Evolutionary conservation across 2,329 filamentous ascomycete genomes (phyloP).

Genomic region (Dactylonectria macrodidyma): DNA sequence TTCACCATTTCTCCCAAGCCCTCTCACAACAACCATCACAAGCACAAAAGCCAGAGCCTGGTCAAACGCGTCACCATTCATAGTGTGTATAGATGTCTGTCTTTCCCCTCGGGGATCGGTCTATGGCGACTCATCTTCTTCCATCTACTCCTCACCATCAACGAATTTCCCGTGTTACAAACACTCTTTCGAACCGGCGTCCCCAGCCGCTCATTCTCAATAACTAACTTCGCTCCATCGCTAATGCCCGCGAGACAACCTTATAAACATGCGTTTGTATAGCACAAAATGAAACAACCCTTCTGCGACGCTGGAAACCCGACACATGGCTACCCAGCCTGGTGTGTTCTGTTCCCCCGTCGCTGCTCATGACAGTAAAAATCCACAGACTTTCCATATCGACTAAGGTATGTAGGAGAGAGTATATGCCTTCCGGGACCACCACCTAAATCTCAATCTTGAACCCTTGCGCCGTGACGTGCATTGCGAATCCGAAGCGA

Average conservation of each 20-base stretch:
- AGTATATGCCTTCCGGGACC: constrained; percentile 42
- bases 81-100: constrained; percentile 13
- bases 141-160: constrained; percentile 22
- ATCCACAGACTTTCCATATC: constrained; percentile 42
- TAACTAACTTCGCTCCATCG: constrained; percentile 40
- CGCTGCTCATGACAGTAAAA: constrained; percentile 36
- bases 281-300: constrained; percentile 43
- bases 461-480: constrained; percentile 46
- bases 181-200: constrained; percentile 33
- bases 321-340: constrained; percentile 40
- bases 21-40: background rate
- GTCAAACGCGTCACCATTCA: constrained; percentile 17
- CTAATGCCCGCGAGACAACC: constrained; percentile 46
- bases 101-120: constrained; percentile 12
- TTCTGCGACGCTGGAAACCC: constrained; percentile 28
- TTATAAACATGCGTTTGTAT: constrained; percentile 46
- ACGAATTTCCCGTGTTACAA: constrained; percentile 30
- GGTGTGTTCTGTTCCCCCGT: constrained; percentile 33
- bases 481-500: constrained; percentile 27
- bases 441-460: constrained; percentile 44
- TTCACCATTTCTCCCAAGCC: background rate
- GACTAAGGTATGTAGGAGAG: constrained; percentile 45
- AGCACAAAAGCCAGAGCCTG: background rate
- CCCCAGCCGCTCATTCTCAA: constrained; percentile 32
- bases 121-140: constrained; percentile 25